Evolutionary conservation across 768 basidiomycete genomes (phyloP).

Genomic region (Collybiopsis luxurians): DNA sequence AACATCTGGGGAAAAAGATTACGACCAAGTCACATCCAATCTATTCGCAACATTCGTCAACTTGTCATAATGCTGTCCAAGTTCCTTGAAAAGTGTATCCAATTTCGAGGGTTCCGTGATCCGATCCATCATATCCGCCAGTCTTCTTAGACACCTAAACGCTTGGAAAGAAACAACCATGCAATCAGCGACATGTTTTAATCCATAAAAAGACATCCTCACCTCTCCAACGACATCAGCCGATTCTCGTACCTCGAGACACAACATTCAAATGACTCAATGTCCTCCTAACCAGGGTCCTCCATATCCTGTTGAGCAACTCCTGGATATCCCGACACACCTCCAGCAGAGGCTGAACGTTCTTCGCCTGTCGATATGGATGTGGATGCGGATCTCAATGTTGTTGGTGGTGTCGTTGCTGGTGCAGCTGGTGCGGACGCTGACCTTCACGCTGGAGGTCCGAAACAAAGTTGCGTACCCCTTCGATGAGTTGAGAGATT

Average conservation of each 20-base stretch:
- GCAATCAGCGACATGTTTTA: no score
- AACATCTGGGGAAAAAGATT: background rate
- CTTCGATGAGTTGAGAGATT: background rate
- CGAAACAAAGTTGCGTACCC: background rate
- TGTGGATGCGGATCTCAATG: background rate
- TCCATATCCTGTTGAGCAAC: background rate
- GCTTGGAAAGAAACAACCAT: no score
- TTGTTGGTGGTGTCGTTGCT: no score
- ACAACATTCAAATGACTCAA: background rate
- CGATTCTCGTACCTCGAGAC: background rate
- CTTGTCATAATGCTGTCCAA: conserved; percentile 4
- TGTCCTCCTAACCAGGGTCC: background rate
- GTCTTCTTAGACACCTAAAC: conserved; percentile 6
- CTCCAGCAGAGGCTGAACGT: background rate
- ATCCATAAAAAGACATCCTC: background rate
- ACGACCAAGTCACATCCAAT: background rate
- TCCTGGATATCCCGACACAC: background rate
- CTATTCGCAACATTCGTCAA: conserved; percentile 3
- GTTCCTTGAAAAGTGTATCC: background rate
- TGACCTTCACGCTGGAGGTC: background rate
- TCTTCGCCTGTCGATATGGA: background rate
- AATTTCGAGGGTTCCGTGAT: background rate
- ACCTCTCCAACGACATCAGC: conserved; percentile 3
- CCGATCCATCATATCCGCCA: background rate
- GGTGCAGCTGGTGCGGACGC: background rate